These are phyloP conservation scores for Quercus ilex DNA, from an alignment of 306 rosid genomes.

Conservation along the genomic window DNA sequence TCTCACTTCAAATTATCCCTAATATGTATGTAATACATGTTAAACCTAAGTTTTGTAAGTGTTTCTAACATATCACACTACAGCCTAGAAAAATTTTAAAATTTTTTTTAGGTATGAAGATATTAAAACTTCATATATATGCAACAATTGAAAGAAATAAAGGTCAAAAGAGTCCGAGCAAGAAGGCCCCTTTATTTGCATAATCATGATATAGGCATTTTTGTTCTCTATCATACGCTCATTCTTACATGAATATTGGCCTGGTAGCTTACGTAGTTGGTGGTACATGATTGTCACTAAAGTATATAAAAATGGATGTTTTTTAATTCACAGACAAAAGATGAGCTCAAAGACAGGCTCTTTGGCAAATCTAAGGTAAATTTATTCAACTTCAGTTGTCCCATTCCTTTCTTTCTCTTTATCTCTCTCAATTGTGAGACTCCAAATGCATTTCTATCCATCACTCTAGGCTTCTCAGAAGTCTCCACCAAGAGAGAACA, in stretches of 20 bases:
- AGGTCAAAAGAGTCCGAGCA: not conserved
- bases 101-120: too few species aligned
- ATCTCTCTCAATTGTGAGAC: not conserved
- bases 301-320: slow-evolving; percentile 18
- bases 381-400: not conserved
- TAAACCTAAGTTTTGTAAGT: too few species aligned
- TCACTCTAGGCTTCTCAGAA: slow-evolving; percentile 43
- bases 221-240: not conserved
- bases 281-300: slow-evolving; percentile 10
- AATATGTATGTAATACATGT: too few species aligned
- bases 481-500: slow-evolving; percentile 56
- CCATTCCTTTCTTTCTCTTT: not conserved
- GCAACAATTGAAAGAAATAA: too few species aligned
- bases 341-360: slow-evolving; percentile 43
- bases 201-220: not conserved
- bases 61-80: too few species aligned
- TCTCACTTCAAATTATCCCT: too few species aligned
- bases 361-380: slow-evolving; percentile 47
- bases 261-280: not conserved
- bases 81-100: too few species aligned
- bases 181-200: not conserved
- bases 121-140: too few species aligned
- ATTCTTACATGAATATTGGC: not conserved
- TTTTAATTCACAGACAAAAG: slow-evolving; percentile 45
- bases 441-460: not conserved